Base-by-base conservation (phyloP, 129 eudicot genomes). In the Heracleum sosnowskyi region DNA sequence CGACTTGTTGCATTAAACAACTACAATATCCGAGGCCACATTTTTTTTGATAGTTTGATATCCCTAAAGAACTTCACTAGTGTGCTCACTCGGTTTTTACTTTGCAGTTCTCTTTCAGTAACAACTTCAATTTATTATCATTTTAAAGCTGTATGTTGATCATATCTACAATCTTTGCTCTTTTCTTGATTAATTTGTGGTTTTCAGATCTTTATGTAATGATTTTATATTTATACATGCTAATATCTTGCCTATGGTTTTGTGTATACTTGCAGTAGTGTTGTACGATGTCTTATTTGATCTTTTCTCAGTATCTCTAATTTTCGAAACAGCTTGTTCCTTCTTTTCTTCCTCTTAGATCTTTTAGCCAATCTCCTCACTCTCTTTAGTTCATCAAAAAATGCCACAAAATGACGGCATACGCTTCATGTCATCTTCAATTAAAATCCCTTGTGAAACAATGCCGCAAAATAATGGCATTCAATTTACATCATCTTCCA, bases 381-480 rank as follows among this genome's bases (percentile, higher is more conserved):
- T n/a, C 68, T 60, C 28, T 60, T 26, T 26, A 11, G 15, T 60
- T 26, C 29, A 60, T 66, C 72, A 66, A 66, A 66, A 46, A n/a
- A 60, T 60, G 68, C 68, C 33, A 6, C 68, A 26, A 60, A 60
- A 60, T n/a, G 68, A 60, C 33, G 29, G 29, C 34, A 60, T 26
- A n/a, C 34, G 33, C 68, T 60, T 57, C 31, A 8, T n/a, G 28
- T 57, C 68, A 60, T 60, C 68, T n/a, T 71, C 75, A 20, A 39
- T 24, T 20, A 35, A 57, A 57, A 57, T 57, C 15, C 64, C 64
- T 60, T 60, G 68, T 60, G 33, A 60, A 73, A 41, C 20, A 53
- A 92, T 93, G 98, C 88, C 89, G 78, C 86, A 72, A 70, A 90
- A 87, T 82, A 87, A 84, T 39, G 78, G 76, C 40, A 57, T 90